Conservation (phyloP, 2,329 filamentous ascomycete species). For the Trichoderma sp. region DNA sequence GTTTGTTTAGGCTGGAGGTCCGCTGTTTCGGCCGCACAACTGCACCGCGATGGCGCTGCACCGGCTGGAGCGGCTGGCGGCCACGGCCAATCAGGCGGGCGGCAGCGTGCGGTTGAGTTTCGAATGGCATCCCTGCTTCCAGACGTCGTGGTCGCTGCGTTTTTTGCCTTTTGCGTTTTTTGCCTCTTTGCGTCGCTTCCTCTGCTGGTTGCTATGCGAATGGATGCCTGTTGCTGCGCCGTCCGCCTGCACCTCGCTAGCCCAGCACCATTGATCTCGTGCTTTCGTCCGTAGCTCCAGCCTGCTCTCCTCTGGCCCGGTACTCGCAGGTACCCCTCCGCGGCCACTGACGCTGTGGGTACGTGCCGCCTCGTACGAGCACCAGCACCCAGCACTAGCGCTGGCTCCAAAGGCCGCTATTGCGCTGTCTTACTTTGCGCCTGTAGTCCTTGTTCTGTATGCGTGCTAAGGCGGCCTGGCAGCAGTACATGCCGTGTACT, state of each 20-base stretch:
- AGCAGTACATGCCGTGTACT: not conserved
- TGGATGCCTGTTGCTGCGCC: not conserved
- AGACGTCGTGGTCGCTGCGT: not conserved
- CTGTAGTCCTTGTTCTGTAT: not conserved
- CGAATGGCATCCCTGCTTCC: conserved; percentile 27
- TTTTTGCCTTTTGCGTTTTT: not conserved
- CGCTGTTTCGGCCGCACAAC: conserved; percentile 31
- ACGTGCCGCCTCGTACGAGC: not conserved
- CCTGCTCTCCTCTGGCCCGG: not conserved
- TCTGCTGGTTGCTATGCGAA: not conserved
- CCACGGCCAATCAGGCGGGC: conserved; percentile 39
- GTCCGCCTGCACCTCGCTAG: not conserved
- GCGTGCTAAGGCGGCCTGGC: not conserved
- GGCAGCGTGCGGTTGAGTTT: conserved; percentile 36
- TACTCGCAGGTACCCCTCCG: not conserved
- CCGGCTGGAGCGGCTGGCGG: conserved; percentile 28
- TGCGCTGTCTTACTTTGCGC: not conserved
- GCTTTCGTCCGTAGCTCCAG: not conserved
- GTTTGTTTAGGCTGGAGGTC: conserved; percentile 21
- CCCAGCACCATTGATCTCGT: not conserved
- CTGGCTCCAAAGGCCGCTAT: not conserved
- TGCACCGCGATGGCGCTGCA: conserved; percentile 27
- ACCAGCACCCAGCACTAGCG: not conserved
- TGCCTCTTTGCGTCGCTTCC: not conserved
- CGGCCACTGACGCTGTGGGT: not conserved